phyloP scores from a whole-genome alignment of 1,284 basidiomycete genomes.

The Mycosarcoma mackinlayi region DNA sequence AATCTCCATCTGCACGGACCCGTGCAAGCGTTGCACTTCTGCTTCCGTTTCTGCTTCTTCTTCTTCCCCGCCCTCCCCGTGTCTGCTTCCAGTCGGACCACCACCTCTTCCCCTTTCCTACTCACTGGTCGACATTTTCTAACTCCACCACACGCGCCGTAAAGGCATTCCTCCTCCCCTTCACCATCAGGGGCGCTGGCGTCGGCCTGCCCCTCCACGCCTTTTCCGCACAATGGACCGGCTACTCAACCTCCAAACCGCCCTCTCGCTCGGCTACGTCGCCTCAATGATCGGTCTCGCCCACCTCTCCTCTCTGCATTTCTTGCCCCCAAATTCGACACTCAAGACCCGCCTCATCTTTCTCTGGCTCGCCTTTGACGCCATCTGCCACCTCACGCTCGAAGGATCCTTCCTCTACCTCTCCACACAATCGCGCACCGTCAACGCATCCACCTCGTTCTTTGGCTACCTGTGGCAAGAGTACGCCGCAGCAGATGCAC shows the following conservation, averaged over 20 bases:
- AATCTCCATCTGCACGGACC: too few relatives aligned
- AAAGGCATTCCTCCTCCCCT: too few relatives aligned
- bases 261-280: conserved; percentile 50
- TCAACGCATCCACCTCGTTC: conserved; percentile 48
- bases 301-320: conserved; percentile 18
- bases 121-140: too few relatives aligned
- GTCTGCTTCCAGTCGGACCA: too few relatives aligned
- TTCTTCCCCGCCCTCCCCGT: too few relatives aligned
- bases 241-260: conserved; percentile 43
- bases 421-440: conserved; percentile 45
- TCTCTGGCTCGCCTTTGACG: conserved; percentile 64
- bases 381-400: conserved; percentile 56
- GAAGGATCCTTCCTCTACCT: conserved; percentile 63
- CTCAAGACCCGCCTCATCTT: conserved; percentile 43
- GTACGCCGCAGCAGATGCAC: conserved; percentile 57
- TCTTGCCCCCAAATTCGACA: conserved; percentile 9
- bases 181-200: too few relatives aligned
- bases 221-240: conserved; percentile 24
- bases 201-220: too few relatives aligned
- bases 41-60: too few relatives aligned
- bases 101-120: too few relatives aligned
- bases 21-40: too few relatives aligned
- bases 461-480: conserved; percentile 62
- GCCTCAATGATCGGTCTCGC: conserved; percentile 32
- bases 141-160: too few relatives aligned